A percentile compares a stretch with the other conserved stretches of the same genome.
Evolutionary conservation across 208 protist species (phyloP).

Genomic region (Strigomonas culicis): DNA sequence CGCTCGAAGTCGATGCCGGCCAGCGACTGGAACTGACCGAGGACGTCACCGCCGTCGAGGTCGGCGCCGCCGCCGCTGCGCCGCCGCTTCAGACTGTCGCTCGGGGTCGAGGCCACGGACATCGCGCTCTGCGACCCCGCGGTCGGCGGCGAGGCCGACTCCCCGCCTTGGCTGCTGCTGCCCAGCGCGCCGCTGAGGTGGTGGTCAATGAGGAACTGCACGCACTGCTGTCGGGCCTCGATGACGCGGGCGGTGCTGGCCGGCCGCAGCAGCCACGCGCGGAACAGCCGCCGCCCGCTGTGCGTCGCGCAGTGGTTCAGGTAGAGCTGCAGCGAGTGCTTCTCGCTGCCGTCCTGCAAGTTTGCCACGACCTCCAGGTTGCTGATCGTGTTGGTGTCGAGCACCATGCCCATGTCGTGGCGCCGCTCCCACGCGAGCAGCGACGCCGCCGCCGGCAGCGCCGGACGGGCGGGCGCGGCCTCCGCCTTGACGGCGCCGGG

Average conservation of each 20-base stretch:
- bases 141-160: background rate
- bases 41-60: background rate
- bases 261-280: slow-evolving; percentile 79
- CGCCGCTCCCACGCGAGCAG: slow-evolving; percentile 43
- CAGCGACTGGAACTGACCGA: background rate
- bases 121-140: background rate
- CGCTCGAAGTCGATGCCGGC: slow-evolving; percentile 78
- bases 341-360: slow-evolving; percentile 64
- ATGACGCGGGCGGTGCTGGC: slow-evolving; percentile 58
- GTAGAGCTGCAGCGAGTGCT: slow-evolving; percentile 57
- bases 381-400: slow-evolving; percentile 67
- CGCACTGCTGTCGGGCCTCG: slow-evolving; percentile 44
- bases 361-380: slow-evolving; percentile 84
- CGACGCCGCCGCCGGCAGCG: background rate
- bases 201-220: slow-evolving; percentile 52
- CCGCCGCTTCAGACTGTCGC: background rate
- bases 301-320: slow-evolving; percentile 74
- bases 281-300: slow-evolving; percentile 76
- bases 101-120: background rate
- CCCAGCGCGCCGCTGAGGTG: slow-evolving; percentile 12
- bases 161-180: background rate
- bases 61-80: no score
- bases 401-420: slow-evolving; percentile 55
- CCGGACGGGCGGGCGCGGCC: background rate
- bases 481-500: slow-evolving; percentile 34